These are phyloP conservation scores for Hanseniaspora vineae DNA, from an alignment of 805 yeast genomes.

Conservation along the genomic window DNA sequence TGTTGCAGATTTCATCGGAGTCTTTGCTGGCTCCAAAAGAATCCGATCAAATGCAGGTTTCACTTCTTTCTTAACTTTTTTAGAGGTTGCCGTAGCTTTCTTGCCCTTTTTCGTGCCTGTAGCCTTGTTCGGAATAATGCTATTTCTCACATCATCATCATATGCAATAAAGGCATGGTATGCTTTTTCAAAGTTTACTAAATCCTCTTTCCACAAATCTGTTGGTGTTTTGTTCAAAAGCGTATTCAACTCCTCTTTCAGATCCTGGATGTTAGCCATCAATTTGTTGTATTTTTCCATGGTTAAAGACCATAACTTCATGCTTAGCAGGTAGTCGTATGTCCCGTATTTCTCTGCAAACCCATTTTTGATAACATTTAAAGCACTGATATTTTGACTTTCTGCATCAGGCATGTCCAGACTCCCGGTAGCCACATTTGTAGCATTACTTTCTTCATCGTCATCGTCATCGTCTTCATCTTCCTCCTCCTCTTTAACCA, in stretches of 20 bases:
- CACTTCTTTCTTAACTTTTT: slow-evolving; percentile 10
- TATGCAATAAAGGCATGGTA: slow-evolving; percentile 58
- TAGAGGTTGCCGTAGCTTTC: slow-evolving; percentile 16
- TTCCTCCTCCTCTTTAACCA: slow-evolving; percentile 20
- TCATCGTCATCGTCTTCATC: slow-evolving; percentile 28
- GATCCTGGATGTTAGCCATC: slow-evolving; percentile 56
- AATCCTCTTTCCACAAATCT: slow-evolving; percentile 78
- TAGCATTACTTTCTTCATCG: slow-evolving; percentile 29
- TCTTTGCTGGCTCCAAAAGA: slow-evolving; percentile 11
- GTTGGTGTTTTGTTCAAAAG: slow-evolving; percentile 62
- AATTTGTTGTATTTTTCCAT: slow-evolving; percentile 76
- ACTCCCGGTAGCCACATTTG: slow-evolving; percentile 9
- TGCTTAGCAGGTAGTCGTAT: slow-evolving; percentile 79
- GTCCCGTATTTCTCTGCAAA: slow-evolving; percentile 43
- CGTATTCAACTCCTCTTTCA: slow-evolving; percentile 54
- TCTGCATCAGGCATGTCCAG: slow-evolving; percentile 8
- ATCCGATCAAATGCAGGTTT: slow-evolving; percentile 8
- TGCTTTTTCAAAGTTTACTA: slow-evolving; percentile 54
- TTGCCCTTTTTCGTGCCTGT: slow-evolving; percentile 23
- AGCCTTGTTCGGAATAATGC: slow-evolving; percentile 33
- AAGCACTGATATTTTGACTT: slow-evolving; percentile 7
- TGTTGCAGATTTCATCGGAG: slow-evolving; percentile 11
- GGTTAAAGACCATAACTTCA: slow-evolving; percentile 91
- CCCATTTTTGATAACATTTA: slow-evolving; percentile 23
- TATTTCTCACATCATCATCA: slow-evolving; percentile 48